Evolutionary conservation across 2,329 filamentous ascomycete species (phyloP).

Genomic region (Aspergillus ustus): DNA sequence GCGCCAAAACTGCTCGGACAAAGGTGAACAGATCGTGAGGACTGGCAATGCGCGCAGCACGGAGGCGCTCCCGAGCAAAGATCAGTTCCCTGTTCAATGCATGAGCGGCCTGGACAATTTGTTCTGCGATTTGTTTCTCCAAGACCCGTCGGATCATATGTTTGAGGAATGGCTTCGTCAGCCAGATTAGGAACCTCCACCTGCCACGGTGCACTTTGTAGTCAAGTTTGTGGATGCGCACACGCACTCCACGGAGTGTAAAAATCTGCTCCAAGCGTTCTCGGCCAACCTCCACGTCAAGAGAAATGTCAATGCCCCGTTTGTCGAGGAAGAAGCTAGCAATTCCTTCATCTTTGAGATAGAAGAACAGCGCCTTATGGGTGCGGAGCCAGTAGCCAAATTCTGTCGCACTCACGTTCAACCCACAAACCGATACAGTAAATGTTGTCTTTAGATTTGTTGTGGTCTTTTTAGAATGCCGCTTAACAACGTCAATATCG

Average conservation of each 20-base stretch:
- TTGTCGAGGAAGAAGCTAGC: conserved; percentile 85
- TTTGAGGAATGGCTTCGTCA: conserved; percentile 81
- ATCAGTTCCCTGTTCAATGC: conserved; percentile 82
- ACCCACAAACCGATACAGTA: conserved; percentile 77
- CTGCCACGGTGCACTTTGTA: conserved; percentile 73
- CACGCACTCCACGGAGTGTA: conserved; percentile 73
- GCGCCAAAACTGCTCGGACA: conserved; percentile 77
- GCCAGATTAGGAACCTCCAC: conserved; percentile 77
- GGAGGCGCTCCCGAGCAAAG: conserved; percentile 82
- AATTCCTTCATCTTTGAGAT: conserved; percentile 80
- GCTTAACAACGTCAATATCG: conserved; percentile 83
- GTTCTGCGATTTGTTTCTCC: conserved; percentile 75
- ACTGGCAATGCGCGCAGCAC: conserved; percentile 81
- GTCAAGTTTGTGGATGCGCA: conserved; percentile 83
- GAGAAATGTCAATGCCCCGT: conserved; percentile 80
- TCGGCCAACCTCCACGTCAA: conserved; percentile 82
- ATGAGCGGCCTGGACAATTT: conserved; percentile 72
- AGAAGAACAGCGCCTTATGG: conserved; percentile 71
- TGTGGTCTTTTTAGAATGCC: conserved; percentile 67
- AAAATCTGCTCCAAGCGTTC: conserved; percentile 81
- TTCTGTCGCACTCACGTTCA: conserved; percentile 83
- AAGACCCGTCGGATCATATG: conserved; percentile 79
- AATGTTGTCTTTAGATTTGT: conserved; percentile 72
- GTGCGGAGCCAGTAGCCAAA: conserved; percentile 87
- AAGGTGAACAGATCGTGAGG: conserved; percentile 82